phyloP scores from a whole-genome alignment of 176 grass and related monocot genomes.

The Dendrocalamus sinicus region DNA sequence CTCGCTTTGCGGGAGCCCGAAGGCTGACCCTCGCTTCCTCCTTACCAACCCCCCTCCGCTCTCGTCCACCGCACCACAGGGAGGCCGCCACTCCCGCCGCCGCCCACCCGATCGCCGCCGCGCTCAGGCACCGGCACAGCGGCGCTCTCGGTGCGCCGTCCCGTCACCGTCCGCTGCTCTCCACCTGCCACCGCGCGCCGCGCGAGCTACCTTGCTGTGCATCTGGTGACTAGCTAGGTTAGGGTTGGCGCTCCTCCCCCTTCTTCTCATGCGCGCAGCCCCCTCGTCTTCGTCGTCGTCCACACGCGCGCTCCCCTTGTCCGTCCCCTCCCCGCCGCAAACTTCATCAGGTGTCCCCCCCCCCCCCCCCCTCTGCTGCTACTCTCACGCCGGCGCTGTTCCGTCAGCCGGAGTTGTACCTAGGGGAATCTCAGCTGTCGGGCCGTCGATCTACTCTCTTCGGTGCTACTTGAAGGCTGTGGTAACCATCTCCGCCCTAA shows the following conservation, averaged over 20 bases:
- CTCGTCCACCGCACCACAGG: background rate
- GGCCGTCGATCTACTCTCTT: background rate
- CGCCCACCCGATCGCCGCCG: conserved; percentile 2
- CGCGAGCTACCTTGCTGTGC: conserved; percentile 18
- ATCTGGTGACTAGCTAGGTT: conserved; percentile 11
- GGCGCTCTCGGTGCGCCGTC: background rate
- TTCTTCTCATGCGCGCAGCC: background rate
- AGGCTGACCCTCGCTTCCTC: conserved; percentile 11
- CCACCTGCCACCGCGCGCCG: background rate
- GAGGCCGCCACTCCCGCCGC: conserved; percentile 25
- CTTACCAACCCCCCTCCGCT: conserved; percentile 26
- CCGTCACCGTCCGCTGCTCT: background rate
- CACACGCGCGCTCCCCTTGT: background rate
- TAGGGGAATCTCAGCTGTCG: background rate
- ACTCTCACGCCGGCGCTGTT: background rate
- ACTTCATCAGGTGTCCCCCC: background rate
- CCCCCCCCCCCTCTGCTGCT: background rate
- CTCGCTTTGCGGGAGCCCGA: conserved; percentile 6
- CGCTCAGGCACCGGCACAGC: background rate
- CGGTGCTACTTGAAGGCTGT: background rate
- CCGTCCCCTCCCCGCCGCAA: background rate
- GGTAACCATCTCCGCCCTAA: background rate
- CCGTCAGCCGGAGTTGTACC: background rate
- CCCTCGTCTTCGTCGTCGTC: background rate
- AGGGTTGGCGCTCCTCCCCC: conserved; percentile 27